These are phyloP conservation scores for Colletotrichum sp. DNA, from an alignment of 2,329 filamentous ascomycete species.

Conservation along the genomic window DNA sequence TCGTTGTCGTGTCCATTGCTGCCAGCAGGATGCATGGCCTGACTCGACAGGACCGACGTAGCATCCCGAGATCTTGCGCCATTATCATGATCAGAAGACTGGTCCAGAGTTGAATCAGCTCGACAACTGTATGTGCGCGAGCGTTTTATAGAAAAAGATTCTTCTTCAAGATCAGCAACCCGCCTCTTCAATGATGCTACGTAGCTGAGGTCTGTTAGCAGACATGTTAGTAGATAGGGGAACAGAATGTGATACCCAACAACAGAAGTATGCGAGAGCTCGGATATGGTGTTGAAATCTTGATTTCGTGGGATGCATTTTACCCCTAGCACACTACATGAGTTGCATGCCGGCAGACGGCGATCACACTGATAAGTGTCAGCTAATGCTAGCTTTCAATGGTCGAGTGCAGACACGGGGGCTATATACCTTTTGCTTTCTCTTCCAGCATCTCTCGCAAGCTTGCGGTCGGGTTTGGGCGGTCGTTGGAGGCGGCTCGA, in stretches of 20 bases:
- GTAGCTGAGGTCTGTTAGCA: neutral
- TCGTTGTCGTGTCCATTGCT: neutral
- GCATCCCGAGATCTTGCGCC: neutral
- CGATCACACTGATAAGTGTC: constrained; percentile 1
- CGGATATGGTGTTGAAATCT: neutral
- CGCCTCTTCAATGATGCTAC: constrained; percentile 3
- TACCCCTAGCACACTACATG: neutral
- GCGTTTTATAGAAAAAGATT: neutral
- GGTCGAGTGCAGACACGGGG: neutral
- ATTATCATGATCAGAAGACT: neutral
- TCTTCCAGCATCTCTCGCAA: constrained; percentile 13
- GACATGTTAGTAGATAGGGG: neutral
- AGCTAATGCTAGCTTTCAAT: neutral
- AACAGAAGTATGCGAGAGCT: constrained; percentile 7
- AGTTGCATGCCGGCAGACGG: neutral
- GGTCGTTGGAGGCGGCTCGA: neutral
- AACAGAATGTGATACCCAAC: neutral
- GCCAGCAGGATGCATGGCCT: neutral
- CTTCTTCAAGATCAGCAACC: constrained; percentile 1
- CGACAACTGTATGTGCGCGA: neutral
- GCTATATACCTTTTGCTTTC: constrained; percentile 10
- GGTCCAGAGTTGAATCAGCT: neutral
- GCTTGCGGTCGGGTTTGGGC: neutral
- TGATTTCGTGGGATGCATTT: constrained; percentile 1
- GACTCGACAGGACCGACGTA: neutral